Conservation (phyloP, 306 rosid genomes). For the Gastrolobium bilobum region DNA sequence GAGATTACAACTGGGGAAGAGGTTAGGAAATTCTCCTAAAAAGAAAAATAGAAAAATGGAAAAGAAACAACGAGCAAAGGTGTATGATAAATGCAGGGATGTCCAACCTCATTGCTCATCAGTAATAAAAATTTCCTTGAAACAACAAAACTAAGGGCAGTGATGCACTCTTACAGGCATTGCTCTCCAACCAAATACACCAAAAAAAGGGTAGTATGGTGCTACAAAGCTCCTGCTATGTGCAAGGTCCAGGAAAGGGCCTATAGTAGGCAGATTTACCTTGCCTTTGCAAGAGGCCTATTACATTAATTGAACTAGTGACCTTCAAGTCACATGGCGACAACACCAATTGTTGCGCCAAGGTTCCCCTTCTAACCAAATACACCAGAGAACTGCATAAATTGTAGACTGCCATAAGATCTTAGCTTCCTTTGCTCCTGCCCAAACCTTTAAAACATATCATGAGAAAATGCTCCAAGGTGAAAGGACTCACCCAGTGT, state of each 20-base stretch:
- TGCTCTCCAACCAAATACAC: constrained; percentile 3
- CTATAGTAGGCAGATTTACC: too few species aligned
- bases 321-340: too few species aligned
- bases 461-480: neutral
- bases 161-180: neutral
- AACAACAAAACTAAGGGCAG: neutral
- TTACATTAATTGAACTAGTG: too few species aligned
- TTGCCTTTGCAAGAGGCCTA: too few species aligned
- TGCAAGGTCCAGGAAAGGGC: too few species aligned
- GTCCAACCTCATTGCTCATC: neutral
- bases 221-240: too few species aligned
- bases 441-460: neutral
- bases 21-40: neutral
- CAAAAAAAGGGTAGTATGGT: too few species aligned
- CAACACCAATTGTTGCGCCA: too few species aligned
- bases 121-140: neutral
- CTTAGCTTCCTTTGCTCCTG: neutral
- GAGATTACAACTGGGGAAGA: neutral
- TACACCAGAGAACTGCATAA: neutral
- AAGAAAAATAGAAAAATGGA: neutral
- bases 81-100: neutral
- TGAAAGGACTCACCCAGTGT: neutral
- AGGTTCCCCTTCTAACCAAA: neutral
- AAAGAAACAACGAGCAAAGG: neutral
- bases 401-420: neutral